A percentile compares a stretch with the other conserved stretches of the same genome.
phyloP scores from a whole-genome alignment of 1,284 basidiomycete species.

The Rugosomyces carneus region DNA sequence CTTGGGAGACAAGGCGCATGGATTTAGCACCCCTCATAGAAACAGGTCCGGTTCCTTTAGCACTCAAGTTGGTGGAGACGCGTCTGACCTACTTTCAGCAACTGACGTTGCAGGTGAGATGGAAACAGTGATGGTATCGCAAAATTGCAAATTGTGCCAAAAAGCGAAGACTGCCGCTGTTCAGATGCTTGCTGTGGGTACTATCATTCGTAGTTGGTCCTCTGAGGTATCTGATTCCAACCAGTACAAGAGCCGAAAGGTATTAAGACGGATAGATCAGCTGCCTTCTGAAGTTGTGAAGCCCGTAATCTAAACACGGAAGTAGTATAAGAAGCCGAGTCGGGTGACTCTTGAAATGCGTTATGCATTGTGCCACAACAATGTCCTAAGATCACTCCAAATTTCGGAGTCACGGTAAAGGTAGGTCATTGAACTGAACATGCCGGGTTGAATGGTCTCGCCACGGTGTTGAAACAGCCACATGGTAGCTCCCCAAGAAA shows the following conservation, averaged over 20 bases:
- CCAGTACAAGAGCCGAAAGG: constrained; percentile 56
- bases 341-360: neutral
- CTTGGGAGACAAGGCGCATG: constrained; percentile 46
- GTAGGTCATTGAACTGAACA: constrained; percentile 83
- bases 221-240: neutral
- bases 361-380: constrained; percentile 78
- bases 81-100: constrained; percentile 28
- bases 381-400: constrained; percentile 65
- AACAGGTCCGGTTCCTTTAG: constrained; percentile 35
- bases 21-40: constrained; percentile 40
- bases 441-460: constrained; percentile 88
- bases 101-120: constrained; percentile 62
- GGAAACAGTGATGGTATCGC: constrained; percentile 33
- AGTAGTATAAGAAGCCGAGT: neutral
- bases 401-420: constrained; percentile 76
- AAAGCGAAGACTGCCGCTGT: constrained; percentile 55
- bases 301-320: neutral
- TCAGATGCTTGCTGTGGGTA: constrained; percentile 55
- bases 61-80: neutral
- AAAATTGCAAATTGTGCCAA: constrained; percentile 42
- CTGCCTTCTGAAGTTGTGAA: constrained; percentile 24
- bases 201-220: neutral
- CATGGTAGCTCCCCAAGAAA: constrained; percentile 97
- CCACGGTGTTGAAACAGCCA: constrained; percentile 87
- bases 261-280: constrained; percentile 31